Conservation (phyloP, 1,139 yeast genomes). For the Scheffersomyces segobiensis region DNA sequence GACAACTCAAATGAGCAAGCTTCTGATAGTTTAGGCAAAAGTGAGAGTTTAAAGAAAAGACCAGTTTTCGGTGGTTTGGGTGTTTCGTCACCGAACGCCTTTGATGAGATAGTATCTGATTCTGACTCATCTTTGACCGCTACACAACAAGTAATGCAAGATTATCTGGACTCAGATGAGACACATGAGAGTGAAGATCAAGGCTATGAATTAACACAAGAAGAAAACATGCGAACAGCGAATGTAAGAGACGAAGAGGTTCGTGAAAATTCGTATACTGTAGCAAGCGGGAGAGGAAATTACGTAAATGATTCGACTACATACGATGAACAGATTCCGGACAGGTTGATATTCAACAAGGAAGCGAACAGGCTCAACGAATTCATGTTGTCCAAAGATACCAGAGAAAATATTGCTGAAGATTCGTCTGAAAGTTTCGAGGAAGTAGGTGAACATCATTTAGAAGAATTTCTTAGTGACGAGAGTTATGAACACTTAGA, state of each 20-base stretch:
- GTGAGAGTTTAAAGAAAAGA: too few species aligned
- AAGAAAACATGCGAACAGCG: not conserved
- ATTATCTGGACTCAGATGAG: not conserved
- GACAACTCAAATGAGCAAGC: not conserved
- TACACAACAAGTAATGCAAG: not conserved
- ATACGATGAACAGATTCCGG: not conserved
- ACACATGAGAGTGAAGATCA: not conserved
- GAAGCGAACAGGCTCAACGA: not conserved
- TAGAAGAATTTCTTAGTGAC: not conserved
- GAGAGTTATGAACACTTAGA: not conserved
- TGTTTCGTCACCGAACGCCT: slow-evolving; percentile 4
- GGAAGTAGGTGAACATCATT: not conserved
- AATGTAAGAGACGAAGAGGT: not conserved
- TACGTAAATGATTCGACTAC: not conserved
- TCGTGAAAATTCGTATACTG: not conserved
- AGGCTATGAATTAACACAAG: not conserved
- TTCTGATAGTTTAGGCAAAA: not conserved
- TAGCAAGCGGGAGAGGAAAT: not conserved
- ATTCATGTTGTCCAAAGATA: not conserved
- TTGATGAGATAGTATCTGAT: slow-evolving; percentile 1
- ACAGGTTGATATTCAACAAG: not conserved
- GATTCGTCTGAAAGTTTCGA: not conserved
- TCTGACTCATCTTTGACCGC: not conserved
- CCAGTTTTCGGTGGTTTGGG: not conserved
- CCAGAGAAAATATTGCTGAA: not conserved